phyloP scores from a whole-genome alignment of 805 yeast species.

The Kodamaea hsintzibuensis region DNA sequence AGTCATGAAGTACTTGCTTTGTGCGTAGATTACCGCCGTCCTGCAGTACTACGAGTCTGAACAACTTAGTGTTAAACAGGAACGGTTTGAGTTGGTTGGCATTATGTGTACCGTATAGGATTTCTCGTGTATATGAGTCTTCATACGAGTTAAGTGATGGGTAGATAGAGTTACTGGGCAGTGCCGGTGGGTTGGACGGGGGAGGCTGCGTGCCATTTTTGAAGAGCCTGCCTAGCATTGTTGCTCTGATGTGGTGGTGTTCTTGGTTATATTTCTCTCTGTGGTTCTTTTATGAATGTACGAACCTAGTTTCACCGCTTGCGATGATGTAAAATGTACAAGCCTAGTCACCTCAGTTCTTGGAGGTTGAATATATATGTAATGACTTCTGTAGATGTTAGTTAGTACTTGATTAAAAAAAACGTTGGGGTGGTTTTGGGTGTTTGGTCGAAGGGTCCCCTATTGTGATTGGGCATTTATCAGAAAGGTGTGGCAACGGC shows the following conservation, averaged over 20 bases:
- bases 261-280: too few species aligned
- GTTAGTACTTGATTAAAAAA: not conserved
- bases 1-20: conserved; percentile 52
- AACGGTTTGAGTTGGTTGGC: conserved; percentile 26
- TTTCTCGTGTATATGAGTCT: conserved; percentile 46
- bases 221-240: conserved; percentile 18
- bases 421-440: not conserved
- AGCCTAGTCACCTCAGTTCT: not conserved
- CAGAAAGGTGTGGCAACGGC: too few species aligned
- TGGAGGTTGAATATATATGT: not conserved
- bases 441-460: too few species aligned
- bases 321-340: not conserved
- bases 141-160: conserved; percentile 33
- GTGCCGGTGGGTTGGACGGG: conserved; percentile 7
- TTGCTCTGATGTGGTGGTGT: too few species aligned
- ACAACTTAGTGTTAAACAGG: conserved; percentile 30
- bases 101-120: conserved; percentile 45
- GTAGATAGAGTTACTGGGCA: not conserved
- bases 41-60: conserved; percentile 49
- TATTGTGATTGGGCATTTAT: too few species aligned
- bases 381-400: not conserved
- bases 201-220: conserved; percentile 12
- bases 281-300: not conserved
- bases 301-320: not conserved
- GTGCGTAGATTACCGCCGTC: conserved; percentile 50